Evolutionary conservation across 164 flowering plant genomes (phyloP), one percentile per base, ranked within the genome.

Genomic region (Brasenia schreberi): DNA sequence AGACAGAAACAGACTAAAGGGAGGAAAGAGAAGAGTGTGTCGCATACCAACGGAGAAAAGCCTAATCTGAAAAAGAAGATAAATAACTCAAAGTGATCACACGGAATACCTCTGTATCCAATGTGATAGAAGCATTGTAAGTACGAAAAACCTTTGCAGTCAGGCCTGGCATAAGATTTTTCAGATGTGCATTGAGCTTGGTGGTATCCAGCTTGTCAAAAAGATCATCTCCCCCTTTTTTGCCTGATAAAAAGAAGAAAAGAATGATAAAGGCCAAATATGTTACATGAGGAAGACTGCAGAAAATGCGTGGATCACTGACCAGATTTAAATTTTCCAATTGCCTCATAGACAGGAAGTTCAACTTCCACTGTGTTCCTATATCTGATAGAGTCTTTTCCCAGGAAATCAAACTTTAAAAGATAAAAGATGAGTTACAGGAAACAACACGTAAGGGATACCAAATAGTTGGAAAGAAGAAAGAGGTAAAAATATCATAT

Each of bases 141-240:
- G 99, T 95, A 82, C 99, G 97, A 72, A 95, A 95, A 60, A 95
- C 99, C 82, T 95, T 95, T 44, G 99, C 99, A 17, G 98, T 95
- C 19, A 95, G 98, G 60, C 98, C 98, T 68, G 99, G 98, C 98
- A 95, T 90, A 39, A 95, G 88, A 69, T 86, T 97, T 81, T 95
- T 95, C 52, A 95, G 72, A 79, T 95, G 99, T 53, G 99, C 89
- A 83, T 95, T 95, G 65, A 95, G 79, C 79, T 87, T 95, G 74
- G 80, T 83, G 4, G 99, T 95, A 75, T 95, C 99, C 69, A 95
- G 78, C 78, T 69, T 61, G 67, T 95, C 98, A 81, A 95, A 95
- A 68, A 95, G 90, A 81, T 87, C 93, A 61, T 95, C 98, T 10
- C 75, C 75, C 12, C 74, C 82, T 0, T 68, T 67, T 77, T 92